Conservation (phyloP, 192 early-diverging fungal species). For the Allomyces macrogynus region DNA sequence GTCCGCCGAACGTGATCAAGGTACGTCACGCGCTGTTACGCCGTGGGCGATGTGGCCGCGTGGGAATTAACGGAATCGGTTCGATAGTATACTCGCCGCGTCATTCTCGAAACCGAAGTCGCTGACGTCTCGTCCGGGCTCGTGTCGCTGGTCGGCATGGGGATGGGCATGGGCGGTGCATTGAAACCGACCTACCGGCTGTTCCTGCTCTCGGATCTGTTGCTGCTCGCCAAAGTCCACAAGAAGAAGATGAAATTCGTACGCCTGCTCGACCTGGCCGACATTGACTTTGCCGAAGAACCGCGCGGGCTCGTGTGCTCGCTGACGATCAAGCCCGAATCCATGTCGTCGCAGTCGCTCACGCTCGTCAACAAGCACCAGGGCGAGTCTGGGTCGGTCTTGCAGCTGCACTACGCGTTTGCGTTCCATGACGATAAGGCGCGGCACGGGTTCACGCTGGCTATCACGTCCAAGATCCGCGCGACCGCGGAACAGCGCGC, state of each 20-base stretch:
- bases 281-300: background rate
- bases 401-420: background rate
- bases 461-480: background rate
- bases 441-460: background rate
- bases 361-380: background rate
- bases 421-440: background rate
- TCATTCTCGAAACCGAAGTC: conserved; percentile 23
- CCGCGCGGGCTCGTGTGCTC: background rate
- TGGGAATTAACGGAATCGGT: too few relatives aligned
- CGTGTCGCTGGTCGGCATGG: too few relatives aligned
- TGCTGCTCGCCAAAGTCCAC: background rate
- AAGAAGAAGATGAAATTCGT: background rate
- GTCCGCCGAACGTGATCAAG: conserved; percentile 25
- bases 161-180: too few relatives aligned
- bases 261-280: background rate
- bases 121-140: background rate
- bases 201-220: background rate
- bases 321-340: background rate
- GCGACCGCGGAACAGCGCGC: background rate
- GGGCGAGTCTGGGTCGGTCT: background rate
- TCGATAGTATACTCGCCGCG: conserved; percentile 11
- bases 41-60: too few relatives aligned
- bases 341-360: background rate
- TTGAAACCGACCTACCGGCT: background rate
- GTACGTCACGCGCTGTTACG: too few relatives aligned